Percentiles rank a stretch among this genome's conserved stretches.
Evolutionary conservation across 1,284 basidiomycete species (phyloP).

Genomic region (Microbotryum violaceum): DNA sequence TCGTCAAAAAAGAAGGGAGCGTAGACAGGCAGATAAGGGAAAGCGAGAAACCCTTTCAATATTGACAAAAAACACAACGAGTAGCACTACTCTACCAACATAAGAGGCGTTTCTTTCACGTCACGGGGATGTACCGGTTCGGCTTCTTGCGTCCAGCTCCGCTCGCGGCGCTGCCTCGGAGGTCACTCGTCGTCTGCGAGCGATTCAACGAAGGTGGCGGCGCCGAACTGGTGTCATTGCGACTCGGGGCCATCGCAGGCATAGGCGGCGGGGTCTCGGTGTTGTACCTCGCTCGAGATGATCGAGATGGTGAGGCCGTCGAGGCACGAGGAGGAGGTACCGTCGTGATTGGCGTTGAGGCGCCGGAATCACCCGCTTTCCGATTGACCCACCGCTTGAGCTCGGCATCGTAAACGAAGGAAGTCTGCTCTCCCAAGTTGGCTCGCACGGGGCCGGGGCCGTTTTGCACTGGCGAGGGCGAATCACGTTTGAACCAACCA

Average conservation of each 20-base stretch:
- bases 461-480: constrained; percentile 38
- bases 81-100: too few relatives aligned
- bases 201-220: constrained; percentile 22
- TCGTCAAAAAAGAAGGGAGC: too few relatives aligned
- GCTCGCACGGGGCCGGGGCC: constrained; percentile 66
- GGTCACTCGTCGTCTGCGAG: constrained; percentile 17
- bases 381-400: constrained; percentile 95
- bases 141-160: too few relatives aligned
- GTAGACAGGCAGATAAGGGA: too few relatives aligned
- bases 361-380: constrained; percentile 58
- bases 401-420: constrained; percentile 91
- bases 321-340: constrained; percentile 59
- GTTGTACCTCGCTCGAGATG: constrained; percentile 41
- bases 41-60: too few relatives aligned
- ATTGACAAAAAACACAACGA: too few relatives aligned
- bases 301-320: constrained; percentile 64
- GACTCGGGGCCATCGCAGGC: constrained; percentile 12
- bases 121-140: too few relatives aligned
- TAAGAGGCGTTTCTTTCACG: too few relatives aligned
- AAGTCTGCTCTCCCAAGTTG: constrained; percentile 83
- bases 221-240: constrained; percentile 1
- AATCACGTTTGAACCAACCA: constrained; percentile 48
- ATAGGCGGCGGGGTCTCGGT: constrained; percentile 31
- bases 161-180: not conserved
- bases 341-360: constrained; percentile 50